A percentile compares a stretch with the other conserved stretches of the same genome.
Evolutionary conservation across 306 rosid genomes (phyloP).

Genomic region (Cyclanthera cordifolia): DNA sequence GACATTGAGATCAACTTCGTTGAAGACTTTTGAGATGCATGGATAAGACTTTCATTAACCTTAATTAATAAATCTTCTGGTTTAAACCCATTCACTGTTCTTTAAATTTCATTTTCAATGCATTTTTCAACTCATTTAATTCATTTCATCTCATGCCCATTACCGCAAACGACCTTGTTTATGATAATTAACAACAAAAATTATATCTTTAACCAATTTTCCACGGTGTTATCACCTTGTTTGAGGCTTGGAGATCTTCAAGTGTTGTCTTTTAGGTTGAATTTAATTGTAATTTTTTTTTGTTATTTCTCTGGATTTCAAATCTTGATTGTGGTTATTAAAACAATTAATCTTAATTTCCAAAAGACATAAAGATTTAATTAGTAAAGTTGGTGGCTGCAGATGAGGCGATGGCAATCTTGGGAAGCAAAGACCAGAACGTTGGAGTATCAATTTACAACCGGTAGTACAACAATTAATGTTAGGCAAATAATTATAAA

Average conservation of each 20-base stretch:
- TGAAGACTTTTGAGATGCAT: background rate
- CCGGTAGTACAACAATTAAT: constrained; percentile 21
- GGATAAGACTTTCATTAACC: background rate
- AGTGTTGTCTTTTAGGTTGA: too few species aligned
- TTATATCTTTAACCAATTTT: too few species aligned
- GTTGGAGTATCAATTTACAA: constrained; percentile 26
- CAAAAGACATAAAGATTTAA: too few species aligned
- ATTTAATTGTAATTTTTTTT: too few species aligned
- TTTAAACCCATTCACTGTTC: too few species aligned
- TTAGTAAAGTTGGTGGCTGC: background rate
- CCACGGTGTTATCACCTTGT: too few species aligned
- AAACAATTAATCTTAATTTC: too few species aligned
- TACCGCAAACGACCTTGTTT: too few species aligned
- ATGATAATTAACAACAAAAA: too few species aligned
- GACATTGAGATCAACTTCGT: background rate
- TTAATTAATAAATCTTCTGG: background rate
- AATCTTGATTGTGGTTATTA: too few species aligned
- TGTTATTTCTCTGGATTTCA: too few species aligned
- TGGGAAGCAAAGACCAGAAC: constrained; percentile 51
- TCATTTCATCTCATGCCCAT: background rate
- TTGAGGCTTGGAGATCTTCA: too few species aligned
- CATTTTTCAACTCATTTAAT: background rate
- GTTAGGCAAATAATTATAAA: background rate
- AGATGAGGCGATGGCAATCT: constrained; percentile 43
- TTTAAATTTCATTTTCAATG: background rate